A percentile compares a stretch with the other conserved stretches of the same genome.
These are phyloP conservation scores for Chaetoceros tenuissimus DNA, from an alignment of 108 stramenopile genomes.

Conservation along the genomic window DNA sequence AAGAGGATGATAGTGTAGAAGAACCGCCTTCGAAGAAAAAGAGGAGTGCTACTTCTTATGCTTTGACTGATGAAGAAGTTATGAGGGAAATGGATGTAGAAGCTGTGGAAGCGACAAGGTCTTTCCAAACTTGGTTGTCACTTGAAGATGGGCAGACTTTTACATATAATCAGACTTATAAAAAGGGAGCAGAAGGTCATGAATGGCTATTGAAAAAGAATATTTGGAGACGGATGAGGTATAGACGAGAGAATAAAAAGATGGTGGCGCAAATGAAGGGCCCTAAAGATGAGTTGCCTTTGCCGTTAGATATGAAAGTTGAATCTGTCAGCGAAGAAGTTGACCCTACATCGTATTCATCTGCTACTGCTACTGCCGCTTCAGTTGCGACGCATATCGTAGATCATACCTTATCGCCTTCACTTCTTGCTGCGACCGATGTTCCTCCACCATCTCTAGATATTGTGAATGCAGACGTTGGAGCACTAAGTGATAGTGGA, in stretches of 20 bases:
- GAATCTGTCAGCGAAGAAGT: not conserved
- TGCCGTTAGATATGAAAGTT: not conserved
- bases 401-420: constrained; percentile 2
- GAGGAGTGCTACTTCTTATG: constrained; percentile 11
- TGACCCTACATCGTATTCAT: not conserved
- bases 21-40: not conserved
- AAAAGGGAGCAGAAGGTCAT: constrained; percentile 64
- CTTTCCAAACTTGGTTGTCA: constrained; percentile 57
- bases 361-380: not conserved
- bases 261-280: constrained; percentile 38
- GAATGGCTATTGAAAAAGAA: constrained; percentile 84
- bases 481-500: not conserved
- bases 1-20: constrained; percentile 1
- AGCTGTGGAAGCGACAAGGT: constrained; percentile 76
- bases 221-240: constrained; percentile 87
- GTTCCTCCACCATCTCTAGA: not conserved
- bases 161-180: constrained; percentile 82
- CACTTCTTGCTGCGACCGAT: not conserved
- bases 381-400: constrained; percentile 1
- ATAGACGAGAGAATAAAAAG: constrained; percentile 74
- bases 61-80: constrained; percentile 38
- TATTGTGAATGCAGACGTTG: not conserved
- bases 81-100: constrained; percentile 55
- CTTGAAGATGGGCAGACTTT: constrained; percentile 50
- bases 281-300: not conserved